Evolutionary conservation across 2,329 filamentous ascomycete species (phyloP).

Genomic region (Paracoccidioides brasiliensis): DNA sequence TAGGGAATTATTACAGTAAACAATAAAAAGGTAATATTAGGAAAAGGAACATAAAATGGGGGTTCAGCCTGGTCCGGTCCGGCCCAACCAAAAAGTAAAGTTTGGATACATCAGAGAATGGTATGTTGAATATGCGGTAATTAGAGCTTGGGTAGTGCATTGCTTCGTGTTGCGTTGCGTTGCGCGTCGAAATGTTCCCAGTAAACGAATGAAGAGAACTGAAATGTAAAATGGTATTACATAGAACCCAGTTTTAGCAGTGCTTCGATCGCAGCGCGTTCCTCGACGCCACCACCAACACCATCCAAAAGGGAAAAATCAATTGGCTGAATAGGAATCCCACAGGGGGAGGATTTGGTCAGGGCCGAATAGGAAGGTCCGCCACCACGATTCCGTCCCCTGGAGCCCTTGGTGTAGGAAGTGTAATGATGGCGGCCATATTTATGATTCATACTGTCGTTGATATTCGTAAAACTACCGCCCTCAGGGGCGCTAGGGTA

Average conservation of each 20-base stretch:
- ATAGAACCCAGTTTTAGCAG: conserved; percentile 37
- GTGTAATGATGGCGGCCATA: conserved; percentile 15
- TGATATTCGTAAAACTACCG: conserved; percentile 10
- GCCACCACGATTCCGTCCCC: conserved; percentile 15
- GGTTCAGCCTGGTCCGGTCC: conserved; percentile 11
- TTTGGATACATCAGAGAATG: background rate
- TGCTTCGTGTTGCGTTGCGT: too few species aligned
- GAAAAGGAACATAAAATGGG: conserved; percentile 2
- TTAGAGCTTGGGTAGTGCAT: background rate
- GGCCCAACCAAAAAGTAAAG: conserved; percentile 14
- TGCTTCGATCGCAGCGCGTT: conserved; percentile 37
- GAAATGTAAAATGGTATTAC: conserved; percentile 20
- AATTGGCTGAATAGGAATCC: conserved; percentile 22
- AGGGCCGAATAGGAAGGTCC: conserved; percentile 27
- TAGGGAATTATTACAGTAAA: background rate
- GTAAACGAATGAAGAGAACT: conserved; percentile 1
- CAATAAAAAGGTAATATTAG: background rate
- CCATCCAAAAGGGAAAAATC: conserved; percentile 23
- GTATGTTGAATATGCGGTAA: conserved; percentile 1
- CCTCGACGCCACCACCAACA: conserved; percentile 23
- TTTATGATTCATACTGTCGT: conserved; percentile 15
- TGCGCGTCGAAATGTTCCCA: conserved; percentile 8
- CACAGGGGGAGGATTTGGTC: conserved; percentile 28
- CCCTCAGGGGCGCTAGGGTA: conserved; percentile 35
- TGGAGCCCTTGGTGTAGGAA: conserved; percentile 27